Base-by-base conservation (phyloP, 208 protist species). In the Balamuthia mandrillaris region DNA sequence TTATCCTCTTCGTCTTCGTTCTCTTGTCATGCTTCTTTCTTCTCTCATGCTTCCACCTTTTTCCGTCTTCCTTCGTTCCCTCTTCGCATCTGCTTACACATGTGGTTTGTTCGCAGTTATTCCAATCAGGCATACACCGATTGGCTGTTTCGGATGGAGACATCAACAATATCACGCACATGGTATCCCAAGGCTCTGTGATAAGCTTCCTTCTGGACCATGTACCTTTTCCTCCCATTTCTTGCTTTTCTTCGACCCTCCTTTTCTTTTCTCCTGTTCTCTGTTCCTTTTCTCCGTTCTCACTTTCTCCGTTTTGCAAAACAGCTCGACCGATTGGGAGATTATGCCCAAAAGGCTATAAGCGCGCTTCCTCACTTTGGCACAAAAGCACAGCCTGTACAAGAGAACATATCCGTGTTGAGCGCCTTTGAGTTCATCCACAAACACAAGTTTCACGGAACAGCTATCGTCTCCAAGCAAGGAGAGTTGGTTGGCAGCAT, bases 401-500 rank as follows among this genome's bases (percentile, higher is more conserved):
- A 9, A 2, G 33, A 58, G 45, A 21, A 1, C 27, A 31, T 58
- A 18, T 12, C 33, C 6, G 39, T 47, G 27, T 47, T 78, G 27
- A 24, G 27, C 0, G 68, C 68, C 0, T 18, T 78, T 1, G 68
- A n/a, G 5, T 29, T 78, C 29, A 78, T 78, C 45, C 45, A 78
- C 68, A n/a, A 6, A 14, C 45, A 78, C 31, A 41, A 39, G 29
- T 58, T 78, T 47, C 58, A 41, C 1, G 68, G 68, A 27, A 78
- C 68, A 3, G 68, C 68, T 1, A 78, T 78, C 27, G 39, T 78
- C 21, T 41, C 51, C 45, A 14, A 33, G 7, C 31, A 2, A 18
- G 68, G 68, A 41, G 27, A 35, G 31, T 47, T 78, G 45, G 51
- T 58, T 31, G 68, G 68, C n/a, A 78, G 68, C 68, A 78, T 78